phyloP scores from a whole-genome alignment of 768 basidiomycete species.

The Gyrodon lividus region DNA sequence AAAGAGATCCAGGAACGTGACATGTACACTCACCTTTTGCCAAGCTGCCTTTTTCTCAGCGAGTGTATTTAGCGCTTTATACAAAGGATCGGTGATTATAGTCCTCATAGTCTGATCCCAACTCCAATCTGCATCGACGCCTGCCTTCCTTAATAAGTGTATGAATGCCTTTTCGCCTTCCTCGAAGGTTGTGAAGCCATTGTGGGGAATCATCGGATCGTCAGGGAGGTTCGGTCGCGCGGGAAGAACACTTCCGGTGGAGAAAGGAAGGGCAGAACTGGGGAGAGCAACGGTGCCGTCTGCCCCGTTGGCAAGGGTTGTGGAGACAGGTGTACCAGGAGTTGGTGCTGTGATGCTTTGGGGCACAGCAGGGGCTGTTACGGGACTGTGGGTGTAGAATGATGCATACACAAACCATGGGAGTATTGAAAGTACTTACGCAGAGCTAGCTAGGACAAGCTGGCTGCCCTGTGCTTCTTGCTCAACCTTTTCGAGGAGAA shows the following conservation, averaged over 20 bases:
- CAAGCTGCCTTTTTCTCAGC: constrained; percentile 94
- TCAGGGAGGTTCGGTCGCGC: constrained; percentile 79
- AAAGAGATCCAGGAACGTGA: neutral
- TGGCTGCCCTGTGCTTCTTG: constrained; percentile 54
- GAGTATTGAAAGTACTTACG: constrained; percentile 15
- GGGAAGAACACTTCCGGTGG: constrained; percentile 59
- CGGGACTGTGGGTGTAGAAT: constrained; percentile 21
- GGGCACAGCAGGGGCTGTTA: constrained; percentile 45
- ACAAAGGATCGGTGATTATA: constrained; percentile 96
- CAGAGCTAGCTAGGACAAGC: constrained; percentile 34
- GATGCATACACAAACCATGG: constrained; percentile 4
- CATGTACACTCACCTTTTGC: constrained; percentile 68
- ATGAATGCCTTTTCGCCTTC: constrained; percentile 95
- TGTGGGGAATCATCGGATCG: constrained; percentile 85
- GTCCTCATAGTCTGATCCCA: constrained; percentile 99
- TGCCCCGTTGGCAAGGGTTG: constrained; percentile 49
- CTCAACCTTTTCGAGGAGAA: constrained; percentile 84
- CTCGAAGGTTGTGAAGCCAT: constrained; percentile 81
- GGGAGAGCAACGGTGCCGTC: constrained; percentile 46
- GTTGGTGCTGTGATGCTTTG: constrained; percentile 41
- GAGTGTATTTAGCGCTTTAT: constrained; percentile 89
- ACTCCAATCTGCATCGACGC: constrained; percentile 89
- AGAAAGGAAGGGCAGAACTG: constrained; percentile 60
- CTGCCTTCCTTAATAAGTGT: constrained; percentile 84
- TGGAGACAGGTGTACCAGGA: constrained; percentile 38